Evolutionary conservation across 1,139 yeast genomes (phyloP), one percentile per base, ranked within the genome.

Genomic region (Suhomyces kunorum): DNA sequence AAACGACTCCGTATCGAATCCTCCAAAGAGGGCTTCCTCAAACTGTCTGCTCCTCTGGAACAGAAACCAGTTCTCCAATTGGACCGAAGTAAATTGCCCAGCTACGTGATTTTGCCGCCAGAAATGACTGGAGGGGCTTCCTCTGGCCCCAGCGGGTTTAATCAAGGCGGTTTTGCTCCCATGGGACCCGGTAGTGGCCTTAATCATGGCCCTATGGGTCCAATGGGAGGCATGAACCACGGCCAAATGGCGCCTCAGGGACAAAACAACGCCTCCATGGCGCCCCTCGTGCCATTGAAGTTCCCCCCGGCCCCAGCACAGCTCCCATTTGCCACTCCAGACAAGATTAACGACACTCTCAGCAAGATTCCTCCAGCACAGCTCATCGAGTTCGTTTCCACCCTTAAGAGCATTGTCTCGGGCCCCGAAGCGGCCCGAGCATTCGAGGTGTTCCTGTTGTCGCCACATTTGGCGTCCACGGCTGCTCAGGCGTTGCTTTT

Each of bases 401-500:
- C 81, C 45, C 61, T 85, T 47, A 84, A 83, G 57, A 71, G 69
- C 30, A 71, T 74, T 11, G 51, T 75, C 28, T 61, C 68, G 15
- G 74, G 81, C 22, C 77, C 81, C 13, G 73, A 75, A 31, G 68
- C 78, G 2, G 67, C 71, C 11, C 70, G 78, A 45, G 78, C 77
- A 5, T 60, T 62, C 11, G 81, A 78, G 31, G 69, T 80, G 32
- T 68, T 81, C 44, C 76, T 69, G 43, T 67, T 80, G 25, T 76
- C 80, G 29, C 81, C 84, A 3, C 73, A 78, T 36, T 64, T 83
- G 33, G 83, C 88, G 4, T 65, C 79, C 2, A 72, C 86, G 2
- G 80, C 86, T 0, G 80, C 89, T 0, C 92, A 85, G 56, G 86
- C 88, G 3, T 66, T 85, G 46, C 59, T 84, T n/a, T 67, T 83